phyloP scores from a whole-genome alignment of 1,139 yeast genomes.

The Taphrina populina region DNA sequence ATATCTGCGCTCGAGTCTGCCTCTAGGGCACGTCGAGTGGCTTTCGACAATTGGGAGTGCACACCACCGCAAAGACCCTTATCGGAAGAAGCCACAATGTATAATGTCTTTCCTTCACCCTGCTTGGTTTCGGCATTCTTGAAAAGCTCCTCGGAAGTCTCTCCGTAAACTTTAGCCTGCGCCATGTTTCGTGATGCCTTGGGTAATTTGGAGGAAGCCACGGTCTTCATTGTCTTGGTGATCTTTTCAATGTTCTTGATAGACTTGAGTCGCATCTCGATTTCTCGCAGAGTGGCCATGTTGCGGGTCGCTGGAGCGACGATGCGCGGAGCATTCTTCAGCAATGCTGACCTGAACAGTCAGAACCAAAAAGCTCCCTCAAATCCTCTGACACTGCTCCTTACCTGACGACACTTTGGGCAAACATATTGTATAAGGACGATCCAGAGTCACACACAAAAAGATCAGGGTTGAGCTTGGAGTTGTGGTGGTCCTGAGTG shows the following conservation, averaged over 20 bases:
- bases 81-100: constrained; percentile 89
- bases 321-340: constrained; percentile 16
- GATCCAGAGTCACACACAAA: neutral
- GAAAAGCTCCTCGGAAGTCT: constrained; percentile 75
- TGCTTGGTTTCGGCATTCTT: constrained; percentile 74
- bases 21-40: constrained; percentile 56
- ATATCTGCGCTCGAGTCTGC: constrained; percentile 71
- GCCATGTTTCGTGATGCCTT: constrained; percentile 96
- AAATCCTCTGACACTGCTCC: no score
- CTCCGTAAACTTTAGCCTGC: constrained; percentile 80
- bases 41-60: constrained; percentile 90
- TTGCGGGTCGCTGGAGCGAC: constrained; percentile 32
- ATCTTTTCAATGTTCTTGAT: constrained; percentile 98
- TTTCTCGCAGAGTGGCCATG: constrained; percentile 93
- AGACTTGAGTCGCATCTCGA: constrained; percentile 95
- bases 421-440: constrained; percentile 8
- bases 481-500: no score
- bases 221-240: constrained; percentile 99
- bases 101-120: constrained; percentile 59
- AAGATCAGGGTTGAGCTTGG: no score
- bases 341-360: constrained; percentile 15
- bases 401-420: constrained; percentile 23
- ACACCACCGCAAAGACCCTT: constrained; percentile 99
- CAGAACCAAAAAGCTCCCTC: neutral
- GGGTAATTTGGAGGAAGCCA: constrained; percentile 93